phyloP scores from a whole-genome alignment of 257 asterid genomes.

The Ilex asprella region DNA sequence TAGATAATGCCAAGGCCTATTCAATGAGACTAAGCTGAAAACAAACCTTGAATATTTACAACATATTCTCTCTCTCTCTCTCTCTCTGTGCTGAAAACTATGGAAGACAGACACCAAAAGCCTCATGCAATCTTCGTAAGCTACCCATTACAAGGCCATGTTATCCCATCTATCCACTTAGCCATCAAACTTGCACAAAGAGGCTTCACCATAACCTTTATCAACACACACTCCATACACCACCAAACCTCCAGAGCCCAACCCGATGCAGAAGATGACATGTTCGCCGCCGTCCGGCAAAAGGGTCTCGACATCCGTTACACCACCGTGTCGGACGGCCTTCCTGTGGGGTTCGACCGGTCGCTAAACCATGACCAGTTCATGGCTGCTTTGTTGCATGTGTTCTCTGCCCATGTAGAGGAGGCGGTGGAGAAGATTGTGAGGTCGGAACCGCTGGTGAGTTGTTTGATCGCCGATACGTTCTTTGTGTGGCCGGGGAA shows the following conservation, averaged over 20 bases:
- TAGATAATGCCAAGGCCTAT: too few relatives aligned
- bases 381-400: constrained; percentile 40
- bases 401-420: constrained; percentile 42
- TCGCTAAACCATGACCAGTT: constrained; percentile 38
- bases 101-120: constrained; percentile 21
- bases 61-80: too few relatives aligned
- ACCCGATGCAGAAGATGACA: constrained; percentile 9
- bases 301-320: constrained; percentile 39
- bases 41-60: too few relatives aligned
- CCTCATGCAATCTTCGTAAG: constrained; percentile 43
- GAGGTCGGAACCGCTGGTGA: constrained; percentile 21
- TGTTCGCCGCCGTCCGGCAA: constrained; percentile 22
- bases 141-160: constrained; percentile 50
- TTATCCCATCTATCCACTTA: constrained; percentile 36
- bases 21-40: too few relatives aligned
- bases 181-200: constrained; percentile 40
- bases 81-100: neutral
- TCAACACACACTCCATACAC: constrained; percentile 36
- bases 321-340: constrained; percentile 39
- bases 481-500: constrained; percentile 44
- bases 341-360: constrained; percentile 34
- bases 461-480: constrained; percentile 46
- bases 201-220: constrained; percentile 45
- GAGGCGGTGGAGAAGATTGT: constrained; percentile 25
- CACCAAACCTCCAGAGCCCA: constrained; percentile 15